A percentile compares a stretch with the other conserved stretches of the same genome.
Conservation (phyloP, 2,329 filamentous ascomycete genomes). For the Cordyceps tenuipes region DNA sequence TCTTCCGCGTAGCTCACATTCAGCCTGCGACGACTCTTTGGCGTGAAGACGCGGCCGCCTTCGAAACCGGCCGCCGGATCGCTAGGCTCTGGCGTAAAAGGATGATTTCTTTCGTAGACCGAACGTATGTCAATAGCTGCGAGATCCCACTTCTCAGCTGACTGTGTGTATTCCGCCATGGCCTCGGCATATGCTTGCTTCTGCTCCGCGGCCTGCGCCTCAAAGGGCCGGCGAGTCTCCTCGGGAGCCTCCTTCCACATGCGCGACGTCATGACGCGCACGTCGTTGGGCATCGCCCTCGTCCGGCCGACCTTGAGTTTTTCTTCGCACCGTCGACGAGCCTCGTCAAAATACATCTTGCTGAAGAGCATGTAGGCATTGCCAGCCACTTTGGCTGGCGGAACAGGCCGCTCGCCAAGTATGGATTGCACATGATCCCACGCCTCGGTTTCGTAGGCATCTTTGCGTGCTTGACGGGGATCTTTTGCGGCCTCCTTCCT, state of each 20-base stretch:
- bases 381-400: constrained; percentile 63
- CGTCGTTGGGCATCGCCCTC: constrained; percentile 66
- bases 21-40: constrained; percentile 28
- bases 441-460: constrained; percentile 48
- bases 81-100: constrained; percentile 27
- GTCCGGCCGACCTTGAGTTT: constrained; percentile 54
- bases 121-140: constrained; percentile 48
- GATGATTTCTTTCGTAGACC: constrained; percentile 46
- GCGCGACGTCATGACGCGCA: constrained; percentile 75
- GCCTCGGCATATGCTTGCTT: constrained; percentile 56
- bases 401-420: constrained; percentile 67
- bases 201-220: constrained; percentile 63
- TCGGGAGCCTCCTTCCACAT: constrained; percentile 78
- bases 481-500: constrained; percentile 45
- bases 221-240: constrained; percentile 67
- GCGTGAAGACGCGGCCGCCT: not conserved
- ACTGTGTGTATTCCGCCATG: constrained; percentile 50
- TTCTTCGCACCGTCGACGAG: constrained; percentile 52
- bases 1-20: constrained; percentile 32
- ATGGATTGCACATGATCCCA: constrained; percentile 42
- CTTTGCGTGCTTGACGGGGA: constrained; percentile 42
- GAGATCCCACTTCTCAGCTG: constrained; percentile 63
- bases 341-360: constrained; percentile 63
- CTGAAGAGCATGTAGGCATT: constrained; percentile 90
- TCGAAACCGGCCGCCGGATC: not conserved